Conservation (phyloP, 768 basidiomycete species). For the Cystofilobasidium capitatum region DNA sequence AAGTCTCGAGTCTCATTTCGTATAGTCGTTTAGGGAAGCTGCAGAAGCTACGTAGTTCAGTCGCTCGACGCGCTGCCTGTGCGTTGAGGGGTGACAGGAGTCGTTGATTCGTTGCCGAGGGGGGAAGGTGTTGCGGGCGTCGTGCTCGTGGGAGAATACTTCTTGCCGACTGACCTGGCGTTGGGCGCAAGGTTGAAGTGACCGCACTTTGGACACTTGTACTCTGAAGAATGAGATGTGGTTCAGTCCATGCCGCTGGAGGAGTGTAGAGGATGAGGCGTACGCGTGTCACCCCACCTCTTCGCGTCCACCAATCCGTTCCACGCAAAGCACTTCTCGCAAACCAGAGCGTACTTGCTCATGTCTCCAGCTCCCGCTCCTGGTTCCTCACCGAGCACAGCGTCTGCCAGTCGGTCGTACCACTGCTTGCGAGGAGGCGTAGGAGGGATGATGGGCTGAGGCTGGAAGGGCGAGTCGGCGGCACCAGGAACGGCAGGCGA, state of each 20-base stretch:
- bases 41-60: not conserved
- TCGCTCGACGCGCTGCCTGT: not conserved
- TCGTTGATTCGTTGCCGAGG: not conserved
- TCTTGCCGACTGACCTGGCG: not conserved
- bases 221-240: slow-evolving; percentile 48
- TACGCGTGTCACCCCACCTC: slow-evolving; percentile 72
- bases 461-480: slow-evolving; percentile 13
- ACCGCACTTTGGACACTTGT: slow-evolving; percentile 73
- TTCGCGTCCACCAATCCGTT: slow-evolving; percentile 79
- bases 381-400: slow-evolving; percentile 67
- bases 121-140: not conserved
- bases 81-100: not conserved
- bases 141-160: not conserved
- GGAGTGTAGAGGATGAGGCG: slow-evolving; percentile 34
- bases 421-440: slow-evolving; percentile 57
- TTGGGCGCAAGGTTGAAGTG: slow-evolving; percentile 53
- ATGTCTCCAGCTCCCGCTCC: slow-evolving; percentile 29
- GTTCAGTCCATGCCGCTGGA: not conserved
- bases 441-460: slow-evolving; percentile 36
- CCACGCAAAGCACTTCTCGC: slow-evolving; percentile 74
- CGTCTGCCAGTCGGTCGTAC: slow-evolving; percentile 82
- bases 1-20: too few species aligned
- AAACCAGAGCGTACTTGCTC: slow-evolving; percentile 69
- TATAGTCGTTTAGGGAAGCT: not conserved
- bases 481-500: not conserved